Base-by-base conservation (phyloP, 1,139 yeast species). In the Suhomyces atakaporum region DNA sequence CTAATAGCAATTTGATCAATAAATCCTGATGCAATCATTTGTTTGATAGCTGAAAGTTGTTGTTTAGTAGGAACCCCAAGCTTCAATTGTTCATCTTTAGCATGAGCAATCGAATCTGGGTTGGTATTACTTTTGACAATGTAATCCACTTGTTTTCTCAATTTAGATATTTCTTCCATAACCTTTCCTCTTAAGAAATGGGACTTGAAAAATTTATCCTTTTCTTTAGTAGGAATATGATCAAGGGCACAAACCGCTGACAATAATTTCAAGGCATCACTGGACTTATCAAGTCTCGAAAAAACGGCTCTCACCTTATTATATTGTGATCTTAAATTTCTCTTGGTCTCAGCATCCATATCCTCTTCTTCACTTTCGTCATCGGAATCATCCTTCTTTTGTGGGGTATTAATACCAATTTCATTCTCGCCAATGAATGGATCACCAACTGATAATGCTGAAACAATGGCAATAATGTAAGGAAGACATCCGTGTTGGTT, bases 391-490 rank as follows among this genome's bases (percentile, higher is more conserved):
- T 23, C 14, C 14, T 26, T 24, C 22, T 27, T 29, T 11, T 28
- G 29, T n/a, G 32, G 16, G 49, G 56, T 29, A 58, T 60, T 25
- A 53, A 81, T 66, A 0, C 89, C 89, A 12, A 85, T 54, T 53
- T 87, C 96, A 47, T 75, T 77, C 52, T 84, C 94, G 16, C 73
- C 73, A 25, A 88, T 63, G 51, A 89, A 87, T 5, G 96, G 96
- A 52, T 90, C 96, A 3, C 97, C 97, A 29, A 92, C 97, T 0
- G 97, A 84, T 27, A 94, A 64, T 0, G 92, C 96, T 13, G 97
- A 85, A 1, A 94, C 97, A 39, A 94, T 75, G 0, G 97, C 94
- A 38, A 92, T 80, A 18, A 92, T 72, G 53, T 87, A 92, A 0
- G 95, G 89, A 40, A 92, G 66, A 60, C 97, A 90, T 4, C 77